A percentile compares a stretch with the other conserved stretches of the same genome.
phyloP scores from a whole-genome alignment of 1,139 yeast genomes.

The Candida smagusa region DNA sequence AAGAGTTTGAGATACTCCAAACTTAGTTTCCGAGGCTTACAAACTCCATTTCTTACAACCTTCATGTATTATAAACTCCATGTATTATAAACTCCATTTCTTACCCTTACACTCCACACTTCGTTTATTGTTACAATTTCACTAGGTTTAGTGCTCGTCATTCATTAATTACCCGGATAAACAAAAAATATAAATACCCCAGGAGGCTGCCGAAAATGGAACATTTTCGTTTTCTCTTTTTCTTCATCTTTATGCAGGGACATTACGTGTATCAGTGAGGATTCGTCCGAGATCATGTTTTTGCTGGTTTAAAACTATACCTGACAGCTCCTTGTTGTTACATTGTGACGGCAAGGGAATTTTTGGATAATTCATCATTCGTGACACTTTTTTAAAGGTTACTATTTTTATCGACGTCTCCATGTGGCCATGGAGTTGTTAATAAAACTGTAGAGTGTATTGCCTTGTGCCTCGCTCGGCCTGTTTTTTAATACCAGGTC shows the following conservation, averaged over 20 bases:
- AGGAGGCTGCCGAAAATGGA: conserved; percentile 8
- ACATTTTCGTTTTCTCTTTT: conserved; percentile 19
- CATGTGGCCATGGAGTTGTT: conserved; percentile 6
- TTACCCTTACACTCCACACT: too few species aligned
- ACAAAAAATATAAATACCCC: conserved; percentile 14
- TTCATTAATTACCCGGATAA: conserved; percentile 23
- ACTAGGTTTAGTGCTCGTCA: too few species aligned
- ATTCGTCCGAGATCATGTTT: conserved; percentile 99
- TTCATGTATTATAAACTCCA: too few species aligned
- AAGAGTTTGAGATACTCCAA: too few species aligned
- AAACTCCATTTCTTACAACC: too few species aligned
- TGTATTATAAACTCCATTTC: too few species aligned
- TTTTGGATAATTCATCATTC: conserved; percentile 53
- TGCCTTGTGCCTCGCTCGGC: conserved; percentile 78
- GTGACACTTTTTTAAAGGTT: conserved; percentile 36
- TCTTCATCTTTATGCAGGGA: conserved; percentile 99
- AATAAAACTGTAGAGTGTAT: conserved; percentile 1
- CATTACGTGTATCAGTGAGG: conserved; percentile 99
- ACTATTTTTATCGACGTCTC: not conserved
- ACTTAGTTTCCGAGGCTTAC: too few species aligned
- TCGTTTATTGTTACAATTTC: too few species aligned
- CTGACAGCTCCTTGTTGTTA: conserved; percentile 89
- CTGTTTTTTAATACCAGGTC: conserved; percentile 20
- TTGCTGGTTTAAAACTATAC: conserved; percentile 99
- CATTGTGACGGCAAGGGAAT: conserved; percentile 58